Evolutionary conservation across 495 filamentous ascomycete genomes (phyloP).

Genomic region (Parathielavia hyrcaniae): DNA sequence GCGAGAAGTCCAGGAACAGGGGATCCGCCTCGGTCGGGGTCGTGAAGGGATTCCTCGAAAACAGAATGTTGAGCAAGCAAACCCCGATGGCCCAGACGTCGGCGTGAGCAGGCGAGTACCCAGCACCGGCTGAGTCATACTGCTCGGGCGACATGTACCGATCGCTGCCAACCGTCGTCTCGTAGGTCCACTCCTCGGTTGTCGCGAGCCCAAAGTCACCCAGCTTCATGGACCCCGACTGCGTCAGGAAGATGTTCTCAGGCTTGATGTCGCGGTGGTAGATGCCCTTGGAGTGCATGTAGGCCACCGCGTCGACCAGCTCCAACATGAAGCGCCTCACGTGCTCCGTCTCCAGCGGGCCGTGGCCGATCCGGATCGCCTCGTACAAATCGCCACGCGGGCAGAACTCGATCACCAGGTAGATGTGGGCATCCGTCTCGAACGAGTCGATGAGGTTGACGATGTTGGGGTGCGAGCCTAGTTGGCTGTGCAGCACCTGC

Average conservation of each 20-base stretch:
- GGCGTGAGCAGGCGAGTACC: conserved; percentile 89
- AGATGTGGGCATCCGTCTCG: conserved; percentile 82
- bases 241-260: conserved; percentile 93
- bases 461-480: conserved; percentile 80
- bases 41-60: conserved; percentile 90
- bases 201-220: conserved; percentile 95
- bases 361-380: conserved; percentile 80
- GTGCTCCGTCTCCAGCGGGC: conserved; percentile 89
- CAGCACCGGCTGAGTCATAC: conserved; percentile 74
- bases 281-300: conserved; percentile 82
- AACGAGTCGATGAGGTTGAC: conserved; percentile 90
- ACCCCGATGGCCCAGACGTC: conserved; percentile 97
- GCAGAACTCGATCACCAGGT: conserved; percentile 93
- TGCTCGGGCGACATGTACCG: conserved; percentile 99
- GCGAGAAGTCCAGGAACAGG: conserved; percentile 83
- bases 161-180: conserved; percentile 90
- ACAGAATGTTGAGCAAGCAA: conserved; percentile 91
- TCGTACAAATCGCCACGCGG: conserved; percentile 96
- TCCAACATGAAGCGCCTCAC: conserved; percentile 96
- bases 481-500: conserved; percentile 68
- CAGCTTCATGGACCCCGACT: conserved; percentile 84
- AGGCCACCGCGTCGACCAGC: conserved; percentile 80
- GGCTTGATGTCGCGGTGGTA: conserved; percentile 99
- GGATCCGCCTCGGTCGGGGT: conserved; percentile 79
- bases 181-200: conserved; percentile 75